phyloP scores from a whole-genome alignment of 106 monocot species.

The Phalaenopsis equestris region DNA sequence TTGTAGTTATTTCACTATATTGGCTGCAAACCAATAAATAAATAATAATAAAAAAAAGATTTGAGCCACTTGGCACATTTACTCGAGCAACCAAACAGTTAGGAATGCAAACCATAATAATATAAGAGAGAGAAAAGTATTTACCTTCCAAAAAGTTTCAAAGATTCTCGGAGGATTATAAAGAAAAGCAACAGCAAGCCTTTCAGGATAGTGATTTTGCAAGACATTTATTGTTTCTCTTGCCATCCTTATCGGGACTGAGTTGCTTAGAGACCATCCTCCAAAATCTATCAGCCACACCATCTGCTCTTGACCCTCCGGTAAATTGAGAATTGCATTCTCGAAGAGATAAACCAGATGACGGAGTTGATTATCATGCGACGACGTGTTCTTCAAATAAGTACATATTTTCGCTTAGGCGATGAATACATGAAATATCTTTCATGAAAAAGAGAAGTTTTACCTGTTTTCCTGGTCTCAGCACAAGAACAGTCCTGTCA shows the following conservation, averaged over 20 bases:
- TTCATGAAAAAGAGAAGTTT: neutral
- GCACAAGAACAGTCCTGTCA: constrained; percentile 64
- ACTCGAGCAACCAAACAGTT: too few species aligned
- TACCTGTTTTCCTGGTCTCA: constrained; percentile 77
- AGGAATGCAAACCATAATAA: too few species aligned
- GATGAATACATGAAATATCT: neutral
- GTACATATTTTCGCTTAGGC: neutral
- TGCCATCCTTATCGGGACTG: constrained; percentile 61
- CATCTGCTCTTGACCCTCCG: constrained; percentile 87
- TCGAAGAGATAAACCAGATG: constrained; percentile 75
- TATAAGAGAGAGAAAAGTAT: neutral
- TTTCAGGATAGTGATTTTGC: constrained; percentile 70
- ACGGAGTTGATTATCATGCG: constrained; percentile 67
- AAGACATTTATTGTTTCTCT: constrained; percentile 49
- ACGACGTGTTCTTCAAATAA: constrained; percentile 56
- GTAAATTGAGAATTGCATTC: constrained; percentile 66
- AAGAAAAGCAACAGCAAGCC: constrained; percentile 41
- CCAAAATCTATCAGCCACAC: constrained; percentile 86
- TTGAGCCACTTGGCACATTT: too few species aligned
- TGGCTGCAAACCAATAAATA: too few species aligned
- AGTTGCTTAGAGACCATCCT: constrained; percentile 70
- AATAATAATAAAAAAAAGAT: too few species aligned
- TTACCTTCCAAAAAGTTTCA: constrained; percentile 64
- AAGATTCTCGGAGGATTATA: constrained; percentile 64
- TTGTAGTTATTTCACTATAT: too few species aligned